These are phyloP conservation scores for Mycena filopes DNA, from an alignment of 768 basidiomycete species.

Conservation along the genomic window DNA sequence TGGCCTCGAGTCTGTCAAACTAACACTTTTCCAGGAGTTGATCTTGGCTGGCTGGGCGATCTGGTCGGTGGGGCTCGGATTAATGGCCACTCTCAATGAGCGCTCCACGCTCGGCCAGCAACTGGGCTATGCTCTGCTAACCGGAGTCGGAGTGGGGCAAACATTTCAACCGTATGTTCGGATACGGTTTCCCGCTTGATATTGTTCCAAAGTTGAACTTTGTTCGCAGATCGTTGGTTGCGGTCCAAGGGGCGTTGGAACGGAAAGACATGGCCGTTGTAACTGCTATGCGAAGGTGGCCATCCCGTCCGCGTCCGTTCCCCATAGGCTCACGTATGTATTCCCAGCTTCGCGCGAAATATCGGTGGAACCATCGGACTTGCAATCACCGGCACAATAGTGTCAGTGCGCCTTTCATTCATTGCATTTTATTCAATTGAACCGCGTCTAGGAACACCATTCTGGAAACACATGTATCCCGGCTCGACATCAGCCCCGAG, in stretches of 20 bases:
- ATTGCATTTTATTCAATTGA: neutral
- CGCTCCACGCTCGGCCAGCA: slow-evolving; percentile 31
- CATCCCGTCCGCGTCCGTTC: neutral
- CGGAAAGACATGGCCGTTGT: slow-evolving; percentile 38
- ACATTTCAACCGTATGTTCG: slow-evolving; percentile 33
- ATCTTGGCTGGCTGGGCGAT: slow-evolving; percentile 37
- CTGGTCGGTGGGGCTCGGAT: slow-evolving; percentile 36
- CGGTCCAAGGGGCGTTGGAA: slow-evolving; percentile 37
- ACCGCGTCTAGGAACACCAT: slow-evolving; percentile 28
- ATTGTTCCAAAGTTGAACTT: neutral
- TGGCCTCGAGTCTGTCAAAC: neutral
- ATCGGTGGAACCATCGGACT: slow-evolving; percentile 38
- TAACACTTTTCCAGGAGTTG: slow-evolving; percentile 27
- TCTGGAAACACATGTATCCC: slow-evolving; percentile 18
- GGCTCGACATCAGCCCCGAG: slow-evolving; percentile 25
- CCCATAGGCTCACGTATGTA: neutral
- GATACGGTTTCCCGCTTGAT: neutral
- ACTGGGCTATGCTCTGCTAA: slow-evolving; percentile 34
- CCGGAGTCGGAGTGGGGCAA: slow-evolving; percentile 38
- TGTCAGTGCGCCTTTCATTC: slow-evolving; percentile 20
- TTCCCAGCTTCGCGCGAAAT: slow-evolving; percentile 35
- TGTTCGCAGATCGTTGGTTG: slow-evolving; percentile 30
- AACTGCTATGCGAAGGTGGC: slow-evolving; percentile 34
- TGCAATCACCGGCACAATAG: slow-evolving; percentile 34
- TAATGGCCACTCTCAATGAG: slow-evolving; percentile 33